Percentiles rank a stretch among this genome's conserved stretches.
Conservation (phyloP, 1,139 yeast species). For the Maudiozyma humilis region DNA sequence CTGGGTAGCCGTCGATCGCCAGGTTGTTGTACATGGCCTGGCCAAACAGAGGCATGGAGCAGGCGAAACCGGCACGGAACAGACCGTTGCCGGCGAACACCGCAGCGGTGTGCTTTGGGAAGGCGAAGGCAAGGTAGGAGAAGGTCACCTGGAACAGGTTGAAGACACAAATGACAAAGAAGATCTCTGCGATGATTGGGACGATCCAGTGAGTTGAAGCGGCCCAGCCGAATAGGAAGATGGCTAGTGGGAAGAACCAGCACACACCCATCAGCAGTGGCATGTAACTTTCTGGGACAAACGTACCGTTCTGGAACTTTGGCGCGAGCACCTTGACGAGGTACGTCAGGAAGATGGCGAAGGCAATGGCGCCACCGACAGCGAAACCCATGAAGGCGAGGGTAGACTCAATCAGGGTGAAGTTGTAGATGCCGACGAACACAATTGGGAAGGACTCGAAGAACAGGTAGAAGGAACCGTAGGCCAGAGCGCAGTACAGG, state of each 20-base stretch:
- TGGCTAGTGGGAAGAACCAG: constrained; percentile 13
- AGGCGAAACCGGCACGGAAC: constrained; percentile 46
- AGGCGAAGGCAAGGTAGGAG: constrained; percentile 30
- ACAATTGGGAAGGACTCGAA: no score
- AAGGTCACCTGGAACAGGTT: constrained; percentile 36
- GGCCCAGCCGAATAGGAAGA: constrained; percentile 37
- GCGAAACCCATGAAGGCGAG: no score
- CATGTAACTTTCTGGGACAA: constrained; percentile 15
- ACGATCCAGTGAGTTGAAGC: constrained; percentile 40
- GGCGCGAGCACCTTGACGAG: constrained; percentile 9
- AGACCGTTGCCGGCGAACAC: constrained; percentile 52
- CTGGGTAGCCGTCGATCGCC: constrained; percentile 34
- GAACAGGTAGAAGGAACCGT: constrained; percentile 48
- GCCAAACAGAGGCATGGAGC: constrained; percentile 58
- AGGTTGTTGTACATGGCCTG: constrained; percentile 42
- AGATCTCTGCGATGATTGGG: constrained; percentile 39
- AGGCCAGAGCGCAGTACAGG: constrained; percentile 43
- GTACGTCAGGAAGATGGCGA: no score
- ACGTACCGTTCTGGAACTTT: constrained; percentile 10
- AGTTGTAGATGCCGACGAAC: no score
- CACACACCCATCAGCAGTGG: constrained; percentile 12
- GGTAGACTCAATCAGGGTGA: no score
- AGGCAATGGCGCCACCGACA: no score
- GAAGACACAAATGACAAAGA: constrained; percentile 37
- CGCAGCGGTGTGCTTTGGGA: constrained; percentile 43